Evolutionary conservation across 2,329 filamentous ascomycete species (phyloP).

Genomic region (Botrytis porri): DNA sequence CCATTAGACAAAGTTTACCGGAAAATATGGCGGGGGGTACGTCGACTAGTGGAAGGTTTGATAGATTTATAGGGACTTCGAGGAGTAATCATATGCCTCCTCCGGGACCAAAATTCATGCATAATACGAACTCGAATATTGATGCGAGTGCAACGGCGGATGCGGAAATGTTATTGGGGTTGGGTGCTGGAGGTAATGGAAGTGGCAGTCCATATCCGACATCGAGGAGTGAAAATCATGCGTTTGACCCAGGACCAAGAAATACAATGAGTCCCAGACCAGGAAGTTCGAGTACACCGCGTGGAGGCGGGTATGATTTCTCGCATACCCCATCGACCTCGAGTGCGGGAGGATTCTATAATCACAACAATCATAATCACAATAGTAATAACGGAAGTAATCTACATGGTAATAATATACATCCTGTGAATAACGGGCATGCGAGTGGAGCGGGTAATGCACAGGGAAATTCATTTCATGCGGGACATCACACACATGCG

Average conservation of each 20-base stretch:
- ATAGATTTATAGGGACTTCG: slow-evolving; percentile 40
- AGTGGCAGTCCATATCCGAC: slow-evolving; percentile 33
- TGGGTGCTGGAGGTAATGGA: slow-evolving; percentile 44
- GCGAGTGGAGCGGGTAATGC: slow-evolving; percentile 6
- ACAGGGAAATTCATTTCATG: slow-evolving; percentile 14
- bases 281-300: not conserved
- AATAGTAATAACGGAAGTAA: not conserved
- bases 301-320: not conserved
- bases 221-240: slow-evolving; percentile 20
- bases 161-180: slow-evolving; percentile 47
- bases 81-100: slow-evolving; percentile 38
- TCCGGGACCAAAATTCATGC: slow-evolving; percentile 38
- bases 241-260: slow-evolving; percentile 21
- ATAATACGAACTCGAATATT: slow-evolving; percentile 31
- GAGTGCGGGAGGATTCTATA: not conserved
- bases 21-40: slow-evolving; percentile 45
- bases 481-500: not conserved
- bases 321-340: not conserved
- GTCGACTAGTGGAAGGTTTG: slow-evolving; percentile 40
- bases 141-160: slow-evolving; percentile 43
- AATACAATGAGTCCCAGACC: slow-evolving; percentile 14
- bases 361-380: slow-evolving; percentile 8
- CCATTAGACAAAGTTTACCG: slow-evolving; percentile 54
- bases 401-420: not conserved
- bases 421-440: slow-evolving; percentile 11